Evolutionary conservation across 768 basidiomycete genomes (phyloP).

Genomic region (Phaeotremella fagi): DNA sequence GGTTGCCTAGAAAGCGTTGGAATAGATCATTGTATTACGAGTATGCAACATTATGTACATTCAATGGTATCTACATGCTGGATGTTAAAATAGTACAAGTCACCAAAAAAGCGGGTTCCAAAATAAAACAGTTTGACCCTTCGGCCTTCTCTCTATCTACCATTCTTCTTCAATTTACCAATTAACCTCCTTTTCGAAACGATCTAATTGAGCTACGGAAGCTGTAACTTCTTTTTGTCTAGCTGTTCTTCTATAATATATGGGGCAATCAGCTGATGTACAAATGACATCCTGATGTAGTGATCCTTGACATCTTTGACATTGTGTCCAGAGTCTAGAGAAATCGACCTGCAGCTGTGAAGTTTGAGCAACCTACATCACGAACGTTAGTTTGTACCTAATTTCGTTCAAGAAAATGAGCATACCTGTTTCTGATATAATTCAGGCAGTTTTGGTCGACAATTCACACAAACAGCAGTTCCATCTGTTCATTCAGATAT

Average conservation of each 20-base stretch:
- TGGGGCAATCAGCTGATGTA: slow-evolving; percentile 94
- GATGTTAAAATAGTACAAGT: slow-evolving; percentile 1
- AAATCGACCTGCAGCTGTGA: slow-evolving; percentile 85
- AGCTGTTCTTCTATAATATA: slow-evolving; percentile 98
- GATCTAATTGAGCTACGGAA: slow-evolving; percentile 66
- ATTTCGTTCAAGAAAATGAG: neutral
- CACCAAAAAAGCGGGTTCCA: neutral
- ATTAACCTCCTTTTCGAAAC: slow-evolving; percentile 60
- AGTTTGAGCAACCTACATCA: slow-evolving; percentile 53
- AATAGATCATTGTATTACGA: neutral
- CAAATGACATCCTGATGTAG: slow-evolving; percentile 96
- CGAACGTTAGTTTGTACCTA: neutral
- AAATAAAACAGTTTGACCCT: neutral
- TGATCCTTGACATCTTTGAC: slow-evolving; percentile 97
- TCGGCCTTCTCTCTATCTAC: neutral
- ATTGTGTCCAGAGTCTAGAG: slow-evolving; percentile 95
- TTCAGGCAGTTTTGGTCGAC: slow-evolving; percentile 75
- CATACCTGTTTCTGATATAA: slow-evolving; percentile 85
- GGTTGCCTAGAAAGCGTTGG: neutral
- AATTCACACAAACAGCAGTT: slow-evolving; percentile 94
- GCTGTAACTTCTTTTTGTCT: slow-evolving; percentile 97
- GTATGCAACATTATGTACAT: neutral
- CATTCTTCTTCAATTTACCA: slow-evolving; percentile 32
- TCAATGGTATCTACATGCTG: slow-evolving; percentile 9
- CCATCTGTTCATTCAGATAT: slow-evolving; percentile 59